Evolutionary conservation across 164 flowering plant species (phyloP).

Genomic region (Malania oleifera): DNA sequence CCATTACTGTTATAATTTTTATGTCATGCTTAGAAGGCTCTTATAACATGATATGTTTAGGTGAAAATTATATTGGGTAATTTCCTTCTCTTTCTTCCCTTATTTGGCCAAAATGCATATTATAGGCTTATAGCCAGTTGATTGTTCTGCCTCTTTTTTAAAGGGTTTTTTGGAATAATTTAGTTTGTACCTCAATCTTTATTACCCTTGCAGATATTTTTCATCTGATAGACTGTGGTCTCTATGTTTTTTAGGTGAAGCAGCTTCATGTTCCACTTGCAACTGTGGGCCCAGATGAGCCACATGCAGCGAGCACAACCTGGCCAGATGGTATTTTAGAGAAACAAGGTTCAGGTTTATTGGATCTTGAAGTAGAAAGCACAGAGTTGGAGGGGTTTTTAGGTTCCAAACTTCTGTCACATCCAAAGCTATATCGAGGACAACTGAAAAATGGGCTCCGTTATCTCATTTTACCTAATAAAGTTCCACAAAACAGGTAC

Average conservation of each 20-base stretch:
- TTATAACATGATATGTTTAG: too few relatives aligned
- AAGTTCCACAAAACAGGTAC: slow-evolving; percentile 94
- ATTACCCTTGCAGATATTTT: not conserved
- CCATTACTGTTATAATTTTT: too few relatives aligned
- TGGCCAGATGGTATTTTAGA: slow-evolving; percentile 76
- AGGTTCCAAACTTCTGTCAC: slow-evolving; percentile 69
- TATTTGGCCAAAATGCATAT: not conserved
- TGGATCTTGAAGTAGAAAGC: slow-evolving; percentile 42
- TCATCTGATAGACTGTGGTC: not conserved
- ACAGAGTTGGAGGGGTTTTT: slow-evolving; percentile 57
- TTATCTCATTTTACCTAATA: slow-evolving; percentile 88
- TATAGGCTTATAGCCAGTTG: not conserved
- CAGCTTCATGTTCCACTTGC: slow-evolving; percentile 45
- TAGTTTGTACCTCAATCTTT: not conserved
- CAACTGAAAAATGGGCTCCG: slow-evolving; percentile 89
- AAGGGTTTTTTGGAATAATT: not conserved
- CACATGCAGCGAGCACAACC: slow-evolving; percentile 87
- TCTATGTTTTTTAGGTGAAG: slow-evolving; percentile 33
- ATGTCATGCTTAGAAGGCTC: too few relatives aligned
- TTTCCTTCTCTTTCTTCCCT: not conserved
- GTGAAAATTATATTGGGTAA: too few relatives aligned
- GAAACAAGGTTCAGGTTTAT: slow-evolving; percentile 45
- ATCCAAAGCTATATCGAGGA: slow-evolving; percentile 86
- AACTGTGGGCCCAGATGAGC: slow-evolving; percentile 95
- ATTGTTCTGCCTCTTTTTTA: not conserved